Conservation (phyloP, 257 asterid genomes). For the Mentha longifolia region DNA sequence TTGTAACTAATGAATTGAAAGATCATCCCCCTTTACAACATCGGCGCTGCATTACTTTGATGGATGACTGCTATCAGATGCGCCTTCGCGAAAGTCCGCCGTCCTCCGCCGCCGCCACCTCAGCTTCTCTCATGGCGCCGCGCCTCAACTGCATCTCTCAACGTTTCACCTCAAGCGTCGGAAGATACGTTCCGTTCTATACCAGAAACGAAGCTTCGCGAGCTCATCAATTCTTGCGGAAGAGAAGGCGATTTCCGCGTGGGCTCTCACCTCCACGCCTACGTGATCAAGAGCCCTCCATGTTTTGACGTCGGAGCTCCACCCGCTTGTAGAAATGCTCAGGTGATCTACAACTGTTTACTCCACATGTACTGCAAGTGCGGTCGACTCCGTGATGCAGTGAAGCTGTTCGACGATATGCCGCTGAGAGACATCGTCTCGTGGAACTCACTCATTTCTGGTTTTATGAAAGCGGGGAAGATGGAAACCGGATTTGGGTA, state of each 20-base stretch:
- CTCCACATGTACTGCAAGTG: conserved; percentile 53
- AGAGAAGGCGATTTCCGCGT: conserved; percentile 58
- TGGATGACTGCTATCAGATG: conserved; percentile 60
- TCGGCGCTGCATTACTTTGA: conserved; percentile 30
- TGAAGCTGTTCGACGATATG: conserved; percentile 76
- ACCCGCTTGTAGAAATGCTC: not conserved
- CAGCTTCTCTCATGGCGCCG: conserved; percentile 34
- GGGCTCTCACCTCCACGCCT: conserved; percentile 77
- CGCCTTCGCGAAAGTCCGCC: conserved; percentile 35
- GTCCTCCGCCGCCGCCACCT: conserved; percentile 24
- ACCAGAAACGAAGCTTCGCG: conserved; percentile 45
- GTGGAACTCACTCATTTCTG: conserved; percentile 87
- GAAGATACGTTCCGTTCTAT: conserved; percentile 21
- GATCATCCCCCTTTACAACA: too few relatives aligned
- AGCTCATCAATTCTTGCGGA: conserved; percentile 53
- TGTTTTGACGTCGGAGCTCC: conserved; percentile 20
- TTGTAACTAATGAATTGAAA: too few relatives aligned
- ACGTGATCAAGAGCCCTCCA: conserved; percentile 58
- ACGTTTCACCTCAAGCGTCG: conserved; percentile 34
- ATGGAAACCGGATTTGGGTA: conserved; percentile 53
- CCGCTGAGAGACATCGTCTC: conserved; percentile 70
- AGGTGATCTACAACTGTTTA: conserved; percentile 60
- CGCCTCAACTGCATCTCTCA: conserved; percentile 26
- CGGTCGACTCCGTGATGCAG: conserved; percentile 51
- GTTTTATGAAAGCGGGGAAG: conserved; percentile 54